Conservation (phyloP, 305 asterid genomes). For the Fraxinus baroniana region DNA sequence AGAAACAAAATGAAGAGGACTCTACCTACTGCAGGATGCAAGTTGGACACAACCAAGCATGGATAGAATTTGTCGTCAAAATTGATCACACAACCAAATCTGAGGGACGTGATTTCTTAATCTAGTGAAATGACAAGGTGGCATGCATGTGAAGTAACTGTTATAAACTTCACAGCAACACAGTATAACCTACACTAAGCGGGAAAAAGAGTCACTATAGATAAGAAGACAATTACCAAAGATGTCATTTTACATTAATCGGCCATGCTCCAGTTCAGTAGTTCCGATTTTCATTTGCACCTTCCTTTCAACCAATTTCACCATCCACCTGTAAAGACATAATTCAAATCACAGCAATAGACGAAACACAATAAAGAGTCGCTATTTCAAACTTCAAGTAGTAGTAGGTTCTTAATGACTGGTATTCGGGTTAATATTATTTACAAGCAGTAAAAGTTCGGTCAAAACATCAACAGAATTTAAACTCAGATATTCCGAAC, state of each 20-base stretch:
- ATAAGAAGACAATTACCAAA: neutral
- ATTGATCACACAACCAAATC: neutral
- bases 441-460: too few species aligned
- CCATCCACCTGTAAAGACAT: neutral
- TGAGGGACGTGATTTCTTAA: neutral
- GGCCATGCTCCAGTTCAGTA: neutral
- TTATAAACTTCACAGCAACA: neutral
- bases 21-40: neutral
- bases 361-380: neutral
- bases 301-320: neutral
- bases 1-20: too few species aligned
- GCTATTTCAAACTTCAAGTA: neutral
- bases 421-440: neutral
- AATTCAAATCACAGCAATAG: neutral
- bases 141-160: neutral
- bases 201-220: too few species aligned
- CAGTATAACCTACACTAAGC: too few species aligned
- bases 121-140: neutral
- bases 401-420: neutral
- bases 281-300: neutral
- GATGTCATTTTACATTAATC: neutral
- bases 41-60: neutral
- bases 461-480: neutral
- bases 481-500: conserved; percentile 37
- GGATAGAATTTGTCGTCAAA: neutral